Evolutionary conservation across 2,329 filamentous ascomycete species (phyloP).

Genomic region (Fusarium ambrosium): DNA sequence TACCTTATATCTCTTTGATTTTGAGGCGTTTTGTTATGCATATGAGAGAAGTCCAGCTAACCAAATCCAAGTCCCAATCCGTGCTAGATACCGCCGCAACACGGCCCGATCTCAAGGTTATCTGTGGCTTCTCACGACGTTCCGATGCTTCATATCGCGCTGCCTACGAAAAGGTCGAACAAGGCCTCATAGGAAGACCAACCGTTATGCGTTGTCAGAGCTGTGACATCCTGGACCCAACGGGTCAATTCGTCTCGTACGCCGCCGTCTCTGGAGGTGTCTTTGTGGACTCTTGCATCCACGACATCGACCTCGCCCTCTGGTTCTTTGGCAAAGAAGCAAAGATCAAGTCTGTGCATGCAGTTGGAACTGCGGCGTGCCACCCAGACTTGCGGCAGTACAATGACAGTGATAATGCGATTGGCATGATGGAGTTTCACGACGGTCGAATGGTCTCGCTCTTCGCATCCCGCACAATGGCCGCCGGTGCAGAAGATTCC

Average conservation of each 20-base stretch:
- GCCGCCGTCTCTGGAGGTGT: constrained; percentile 74
- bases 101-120: constrained; percentile 71
- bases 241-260: constrained; percentile 66
- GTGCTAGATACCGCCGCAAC: constrained; percentile 60
- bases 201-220: constrained; percentile 44
- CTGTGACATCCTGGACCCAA: neutral
- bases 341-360: constrained; percentile 45
- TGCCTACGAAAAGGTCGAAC: constrained; percentile 64
- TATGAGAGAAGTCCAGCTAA: neutral
- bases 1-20: neutral
- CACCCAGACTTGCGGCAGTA: constrained; percentile 45
- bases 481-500: constrained; percentile 75
- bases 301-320: constrained; percentile 66
- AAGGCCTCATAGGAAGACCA: constrained; percentile 70
- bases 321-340: constrained; percentile 50
- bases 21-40: neutral
- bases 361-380: constrained; percentile 48
- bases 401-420: constrained; percentile 50
- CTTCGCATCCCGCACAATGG: constrained; percentile 76
- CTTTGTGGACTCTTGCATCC: constrained; percentile 77
- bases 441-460: constrained; percentile 74
- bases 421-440: constrained; percentile 75
- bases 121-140: constrained; percentile 53
- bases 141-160: constrained; percentile 76
- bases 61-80: neutral